These are phyloP conservation scores for Pythium guiyangense DNA, from an alignment of 352 stramenopile genomes.

Conservation along the genomic window DNA sequence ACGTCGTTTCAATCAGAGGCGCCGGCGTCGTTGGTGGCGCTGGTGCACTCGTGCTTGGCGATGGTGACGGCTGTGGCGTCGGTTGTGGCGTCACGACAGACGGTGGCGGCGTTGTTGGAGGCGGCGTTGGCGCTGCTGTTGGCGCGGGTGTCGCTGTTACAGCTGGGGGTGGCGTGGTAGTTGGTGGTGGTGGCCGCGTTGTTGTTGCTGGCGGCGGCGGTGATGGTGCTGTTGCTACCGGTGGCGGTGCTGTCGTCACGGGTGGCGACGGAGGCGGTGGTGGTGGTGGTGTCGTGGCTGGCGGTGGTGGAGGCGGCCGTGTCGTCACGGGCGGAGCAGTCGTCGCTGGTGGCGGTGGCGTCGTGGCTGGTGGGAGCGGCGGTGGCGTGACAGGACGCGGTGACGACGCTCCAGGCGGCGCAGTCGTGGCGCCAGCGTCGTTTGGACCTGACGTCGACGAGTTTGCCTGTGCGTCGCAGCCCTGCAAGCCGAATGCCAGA, in stretches of 20 bases:
- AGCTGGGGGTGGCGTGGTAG: constrained; percentile 14
- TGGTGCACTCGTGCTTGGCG: constrained; percentile 10
- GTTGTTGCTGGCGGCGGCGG: constrained; percentile 6
- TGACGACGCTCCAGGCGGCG: too few species aligned
- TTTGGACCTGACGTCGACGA: neutral
- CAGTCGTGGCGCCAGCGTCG: neutral
- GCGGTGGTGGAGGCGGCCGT: too few species aligned
- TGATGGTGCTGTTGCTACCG: constrained; percentile 12
- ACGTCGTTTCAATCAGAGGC: too few species aligned
- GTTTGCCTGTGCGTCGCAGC: neutral
- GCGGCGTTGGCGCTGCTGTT: constrained; percentile 1
- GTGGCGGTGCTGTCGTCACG: constrained; percentile 6
- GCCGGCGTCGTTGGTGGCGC: constrained; percentile 11
- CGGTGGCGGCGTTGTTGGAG: neutral
- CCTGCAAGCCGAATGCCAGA: neutral
- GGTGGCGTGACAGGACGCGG: neutral
- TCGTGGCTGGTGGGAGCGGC: constrained; percentile 4
- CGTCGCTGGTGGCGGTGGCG: constrained; percentile 1
- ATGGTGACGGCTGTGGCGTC: constrained; percentile 14
- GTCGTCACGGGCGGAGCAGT: too few species aligned
- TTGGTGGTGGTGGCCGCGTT: constrained; percentile 12
- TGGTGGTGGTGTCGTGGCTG: constrained; percentile 11
- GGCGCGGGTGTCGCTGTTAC: too few species aligned
- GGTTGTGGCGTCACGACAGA: constrained; percentile 10
- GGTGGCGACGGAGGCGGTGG: constrained; percentile 8